Conservation (phyloP, 164 flowering plant species). For the Dillenia turbinata region DNA sequence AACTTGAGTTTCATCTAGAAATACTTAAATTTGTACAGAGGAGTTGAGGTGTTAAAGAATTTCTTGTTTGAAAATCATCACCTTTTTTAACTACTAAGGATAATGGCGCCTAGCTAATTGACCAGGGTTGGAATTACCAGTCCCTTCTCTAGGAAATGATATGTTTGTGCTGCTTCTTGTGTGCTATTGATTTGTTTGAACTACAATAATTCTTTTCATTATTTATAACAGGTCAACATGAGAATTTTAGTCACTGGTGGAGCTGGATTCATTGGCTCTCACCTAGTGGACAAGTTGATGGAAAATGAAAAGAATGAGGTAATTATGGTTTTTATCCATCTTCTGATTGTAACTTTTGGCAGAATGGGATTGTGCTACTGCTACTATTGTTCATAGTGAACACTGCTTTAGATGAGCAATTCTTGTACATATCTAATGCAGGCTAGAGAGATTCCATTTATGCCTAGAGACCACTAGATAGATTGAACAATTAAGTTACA, state of each 20-base stretch:
- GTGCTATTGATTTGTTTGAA: constrained; percentile 2
- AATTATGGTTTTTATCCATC: constrained; percentile 16
- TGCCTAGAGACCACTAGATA: too few species aligned
- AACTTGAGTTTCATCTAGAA: neutral
- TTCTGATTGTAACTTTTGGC: neutral
- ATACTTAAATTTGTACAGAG: neutral
- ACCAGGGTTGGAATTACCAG: too few species aligned
- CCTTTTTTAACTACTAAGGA: neutral
- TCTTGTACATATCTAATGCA: too few species aligned
- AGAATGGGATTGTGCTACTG: too few species aligned
- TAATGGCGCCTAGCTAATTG: neutral
- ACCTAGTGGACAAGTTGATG: constrained; percentile 81
- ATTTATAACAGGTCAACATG: constrained; percentile 52
- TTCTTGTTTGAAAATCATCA: neutral
- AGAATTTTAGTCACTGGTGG: constrained; percentile 90
- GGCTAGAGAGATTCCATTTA: too few species aligned
- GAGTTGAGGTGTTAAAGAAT: neutral
- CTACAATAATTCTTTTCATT: constrained; percentile 6
- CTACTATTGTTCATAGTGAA: too few species aligned
- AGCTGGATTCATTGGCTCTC: constrained; percentile 98
- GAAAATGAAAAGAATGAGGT: constrained; percentile 80
- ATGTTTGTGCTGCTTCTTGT: constrained; percentile 10
- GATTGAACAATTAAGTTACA: too few species aligned
- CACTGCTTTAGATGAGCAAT: too few species aligned
- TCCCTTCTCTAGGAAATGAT: neutral